phyloP scores from a whole-genome alignment of 106 monocot genomes.

The Amphibolis antarctica region DNA sequence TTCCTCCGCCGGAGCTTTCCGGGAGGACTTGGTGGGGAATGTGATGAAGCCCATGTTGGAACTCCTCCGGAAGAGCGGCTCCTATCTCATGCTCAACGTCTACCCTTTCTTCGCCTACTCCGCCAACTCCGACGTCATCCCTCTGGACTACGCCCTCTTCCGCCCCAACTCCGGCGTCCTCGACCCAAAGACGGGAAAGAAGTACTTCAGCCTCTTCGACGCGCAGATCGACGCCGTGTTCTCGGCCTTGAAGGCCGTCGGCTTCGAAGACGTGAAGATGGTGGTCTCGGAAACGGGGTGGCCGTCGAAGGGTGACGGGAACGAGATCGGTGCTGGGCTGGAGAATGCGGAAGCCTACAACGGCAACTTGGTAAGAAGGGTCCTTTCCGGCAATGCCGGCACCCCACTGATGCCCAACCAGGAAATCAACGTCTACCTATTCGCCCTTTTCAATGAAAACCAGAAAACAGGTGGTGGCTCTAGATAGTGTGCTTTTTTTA shows the following conservation, averaged over 20 bases:
- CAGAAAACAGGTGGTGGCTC: slow-evolving; percentile 40
- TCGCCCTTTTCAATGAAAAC: slow-evolving; percentile 93
- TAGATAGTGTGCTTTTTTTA: too few relatives aligned
- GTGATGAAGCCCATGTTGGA: slow-evolving; percentile 83
- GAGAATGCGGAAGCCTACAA: slow-evolving; percentile 74
- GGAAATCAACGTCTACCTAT: slow-evolving; percentile 66
- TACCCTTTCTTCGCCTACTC: slow-evolving; percentile 95
- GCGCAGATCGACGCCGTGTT: slow-evolving; percentile 86
- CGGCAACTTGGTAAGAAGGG: slow-evolving; percentile 52
- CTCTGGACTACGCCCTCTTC: slow-evolving; percentile 84
- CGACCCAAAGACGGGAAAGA: slow-evolving; percentile 40
- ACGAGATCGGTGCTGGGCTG: slow-evolving; percentile 46
- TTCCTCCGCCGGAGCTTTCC: slow-evolving; percentile 59
- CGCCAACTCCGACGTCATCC: slow-evolving; percentile 56
- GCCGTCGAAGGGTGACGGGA: slow-evolving; percentile 65
- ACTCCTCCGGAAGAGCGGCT: slow-evolving; percentile 38
- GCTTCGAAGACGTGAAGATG: slow-evolving; percentile 38
- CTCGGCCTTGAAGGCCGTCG: slow-evolving; percentile 43
- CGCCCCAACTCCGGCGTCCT: slow-evolving; percentile 56
- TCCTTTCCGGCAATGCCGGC: slow-evolving; percentile 52
- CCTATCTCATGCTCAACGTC: slow-evolving; percentile 75
- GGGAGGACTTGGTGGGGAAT: slow-evolving; percentile 34
- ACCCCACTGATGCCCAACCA: slow-evolving; percentile 51
- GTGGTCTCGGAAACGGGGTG: slow-evolving; percentile 81
- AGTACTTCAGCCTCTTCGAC: slow-evolving; percentile 70